Evolutionary conservation across 306 rosid species (phyloP).

Genomic region (Casuarina equisetifolia): DNA sequence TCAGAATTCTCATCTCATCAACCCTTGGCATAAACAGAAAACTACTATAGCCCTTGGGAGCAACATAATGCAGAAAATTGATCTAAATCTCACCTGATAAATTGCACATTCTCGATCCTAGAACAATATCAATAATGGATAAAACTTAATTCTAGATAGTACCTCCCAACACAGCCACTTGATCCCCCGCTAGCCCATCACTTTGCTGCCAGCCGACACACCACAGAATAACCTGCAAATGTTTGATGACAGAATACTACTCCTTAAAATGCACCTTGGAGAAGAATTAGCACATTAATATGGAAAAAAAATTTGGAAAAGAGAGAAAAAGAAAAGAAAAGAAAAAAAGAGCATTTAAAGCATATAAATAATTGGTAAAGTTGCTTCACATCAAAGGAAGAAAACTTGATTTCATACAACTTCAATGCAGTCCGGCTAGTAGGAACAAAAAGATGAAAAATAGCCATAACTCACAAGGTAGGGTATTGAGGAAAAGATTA

Average conservation of each 20-base stretch:
- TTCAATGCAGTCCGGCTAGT: neutral
- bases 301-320: too few relatives aligned
- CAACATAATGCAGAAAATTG: neutral
- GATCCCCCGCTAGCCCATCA: slow-evolving; percentile 4
- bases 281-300: neutral
- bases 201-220: slow-evolving; percentile 76
- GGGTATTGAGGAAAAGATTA: neutral
- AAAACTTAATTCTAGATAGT: slow-evolving; percentile 10
- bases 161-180: slow-evolving; percentile 78
- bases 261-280: slow-evolving; percentile 6
- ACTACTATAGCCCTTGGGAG: neutral
- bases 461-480: neutral
- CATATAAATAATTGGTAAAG: neutral
- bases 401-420: neutral
- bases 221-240: slow-evolving; percentile 37
- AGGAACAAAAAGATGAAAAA: neutral
- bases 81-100: neutral
- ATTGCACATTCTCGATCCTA: slow-evolving; percentile 16
- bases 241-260: slow-evolving; percentile 8
- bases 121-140: slow-evolving; percentile 12
- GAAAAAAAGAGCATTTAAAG: slow-evolving; percentile 1
- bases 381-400: neutral
- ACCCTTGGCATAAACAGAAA: neutral
- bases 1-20: neutral
- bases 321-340: neutral